Base-by-base conservation (phyloP, 2,329 filamentous ascomycete species). In the Claviceps sp. region DNA sequence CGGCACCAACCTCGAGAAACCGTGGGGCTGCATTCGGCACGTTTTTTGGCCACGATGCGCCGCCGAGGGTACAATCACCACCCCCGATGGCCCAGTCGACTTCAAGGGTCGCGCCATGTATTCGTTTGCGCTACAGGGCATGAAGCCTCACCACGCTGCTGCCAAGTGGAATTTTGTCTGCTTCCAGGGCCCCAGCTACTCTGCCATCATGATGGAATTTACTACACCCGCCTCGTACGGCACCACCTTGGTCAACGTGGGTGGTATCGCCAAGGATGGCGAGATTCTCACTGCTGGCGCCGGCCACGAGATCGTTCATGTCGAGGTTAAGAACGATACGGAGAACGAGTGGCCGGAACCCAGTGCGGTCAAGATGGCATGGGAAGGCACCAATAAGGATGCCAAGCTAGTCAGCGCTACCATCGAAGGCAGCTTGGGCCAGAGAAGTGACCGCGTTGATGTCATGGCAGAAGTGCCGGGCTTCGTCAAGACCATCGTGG, bases 131-230 rank as follows among this genome's bases (percentile, higher is more conserved):
- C 73, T 97, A 49, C 93, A 97, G 72, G 93, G 90, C 66, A 97
- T 97, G 91, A 98, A 98, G 78, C 93, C 93, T 42, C 93, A 98
- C 68, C 94, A 98, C 66, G 87, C 89, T 54, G 90, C 91, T 55
- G 82, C 87, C 34, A 82, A 79, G 57, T 98, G 93, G 93, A 95
- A 93, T 70, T 98, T 96, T 72, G 77, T 81, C 68, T 81, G 90
- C 70, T 95, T 95, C 73, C 90, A 97, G 66, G 84, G 87, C 14
- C 85, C 89, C 22, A 88, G 76, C 20, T 86, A 89, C 72, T 93
- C 90, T 30, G 91, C 90, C 30, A 72, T 95, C 58, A 75, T 97
- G 74, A 98, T 98, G 93, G 87, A 97, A 68, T 98, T 84, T 68
- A 95, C 82, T 40, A 98, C 93, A 1, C 94, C 93, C 30, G 82